Base-by-base conservation (phyloP, 352 stramenopile genomes). In the Phytopythium ostracodes region DNA sequence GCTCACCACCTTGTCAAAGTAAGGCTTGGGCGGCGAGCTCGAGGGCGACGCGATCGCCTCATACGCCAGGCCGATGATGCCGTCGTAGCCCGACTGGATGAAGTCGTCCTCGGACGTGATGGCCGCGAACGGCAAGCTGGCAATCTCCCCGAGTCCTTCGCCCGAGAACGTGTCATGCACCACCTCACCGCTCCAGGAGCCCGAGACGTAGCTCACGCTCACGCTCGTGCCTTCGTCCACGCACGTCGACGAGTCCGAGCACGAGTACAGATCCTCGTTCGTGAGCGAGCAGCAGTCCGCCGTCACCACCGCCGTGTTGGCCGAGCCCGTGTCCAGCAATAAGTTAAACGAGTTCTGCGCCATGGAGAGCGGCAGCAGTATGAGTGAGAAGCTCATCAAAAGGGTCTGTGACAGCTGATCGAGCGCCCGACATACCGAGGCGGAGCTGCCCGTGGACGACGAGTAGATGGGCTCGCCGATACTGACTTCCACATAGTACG, bases 291-390 rank as follows among this genome's bases (percentile, higher is more conserved):
- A 94, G 72, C 86, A 94, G 49, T 89, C 74, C 9, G 79, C 76
- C 22, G 86, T 89, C 57, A 89, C 86, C 18, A 92, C 77, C 5
- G 86, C 86, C 33, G 79, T 90, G 67, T 94, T 94, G 40, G 83
- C 80, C 24, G 83, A 92, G 24, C 86, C 83, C 43, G 83, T 94
- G 72, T 94, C 86, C 15, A 94, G 22, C 33, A 94, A 60, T 38
- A 94, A 59, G 55, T 83, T 86, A 56, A 90, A 94, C 18, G 76
- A 65, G 35, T 87, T 78, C 70, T 78, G 49, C 38, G 15, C 4
- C 38, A 11, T 10, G 33, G n/a, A n/a, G n/a, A n/a, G n/a, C n/a
- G n/a, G n/a, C n/a, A n/a, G n/a, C n/a, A n/a, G 18, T 54, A 14
- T 54, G 22, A 53, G 56, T 25, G 18, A 61, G 15, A 5, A n/a